These are phyloP conservation scores for Colletotrichum scovillei DNA, from an alignment of 2,329 filamentous ascomycete genomes.

Conservation along the genomic window DNA sequence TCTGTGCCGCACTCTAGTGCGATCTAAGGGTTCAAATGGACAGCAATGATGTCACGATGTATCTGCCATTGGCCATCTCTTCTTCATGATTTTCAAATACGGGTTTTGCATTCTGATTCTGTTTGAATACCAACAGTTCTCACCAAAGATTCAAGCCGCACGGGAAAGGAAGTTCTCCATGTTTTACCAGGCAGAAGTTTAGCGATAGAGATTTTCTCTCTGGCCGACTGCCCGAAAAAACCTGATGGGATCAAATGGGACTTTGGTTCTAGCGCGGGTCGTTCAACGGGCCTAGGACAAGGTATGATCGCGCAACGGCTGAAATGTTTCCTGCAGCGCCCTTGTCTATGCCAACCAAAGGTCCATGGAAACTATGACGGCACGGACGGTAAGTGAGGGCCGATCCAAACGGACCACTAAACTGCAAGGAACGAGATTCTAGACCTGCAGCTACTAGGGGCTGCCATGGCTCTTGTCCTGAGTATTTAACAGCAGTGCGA, in stretches of 20 bases:
- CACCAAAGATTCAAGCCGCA: neutral
- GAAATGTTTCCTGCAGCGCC: neutral
- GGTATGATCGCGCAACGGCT: neutral
- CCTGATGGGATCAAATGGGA: neutral
- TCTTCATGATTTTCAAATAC: neutral
- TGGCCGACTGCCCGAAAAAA: neutral
- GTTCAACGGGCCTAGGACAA: neutral
- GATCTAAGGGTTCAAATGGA: neutral
- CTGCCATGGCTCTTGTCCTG: neutral
- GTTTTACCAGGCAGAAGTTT: neutral
- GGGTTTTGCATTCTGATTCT: neutral
- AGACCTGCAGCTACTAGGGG: neutral
- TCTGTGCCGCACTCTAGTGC: neutral
- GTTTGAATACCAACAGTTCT: fast-evolving
- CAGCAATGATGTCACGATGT: neutral
- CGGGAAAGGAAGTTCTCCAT: fast-evolving
- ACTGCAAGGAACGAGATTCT: neutral
- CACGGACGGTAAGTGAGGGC: neutral
- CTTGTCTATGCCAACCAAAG: neutral
- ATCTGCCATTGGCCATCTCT: fast-evolving
- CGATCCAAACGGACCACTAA: neutral
- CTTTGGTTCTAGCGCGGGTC: neutral
- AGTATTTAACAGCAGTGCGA: neutral
- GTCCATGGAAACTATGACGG: neutral
- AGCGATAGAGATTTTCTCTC: neutral